Percentiles rank a stretch among this genome's conserved stretches.
Evolutionary conservation across 176 grass and related monocot species (phyloP).

Genomic region (Metroxylon sagu): DNA sequence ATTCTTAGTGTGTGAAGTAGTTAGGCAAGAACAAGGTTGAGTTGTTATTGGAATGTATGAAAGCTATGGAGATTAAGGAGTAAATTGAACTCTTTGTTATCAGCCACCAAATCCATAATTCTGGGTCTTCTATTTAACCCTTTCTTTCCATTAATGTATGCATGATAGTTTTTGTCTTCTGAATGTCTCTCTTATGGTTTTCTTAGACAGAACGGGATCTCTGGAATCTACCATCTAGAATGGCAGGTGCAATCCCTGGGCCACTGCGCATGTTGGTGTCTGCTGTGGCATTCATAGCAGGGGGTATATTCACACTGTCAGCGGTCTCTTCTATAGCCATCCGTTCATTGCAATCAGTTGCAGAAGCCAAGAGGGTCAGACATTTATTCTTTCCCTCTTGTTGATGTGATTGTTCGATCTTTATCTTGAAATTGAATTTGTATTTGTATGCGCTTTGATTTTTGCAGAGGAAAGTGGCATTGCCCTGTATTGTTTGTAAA

Average conservation of each 20-base stretch:
- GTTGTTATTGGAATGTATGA: too few species aligned
- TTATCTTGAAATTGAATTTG: not conserved
- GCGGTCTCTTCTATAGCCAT: constrained; percentile 44
- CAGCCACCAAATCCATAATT: too few species aligned
- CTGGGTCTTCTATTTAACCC: too few species aligned
- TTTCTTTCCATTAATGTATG: too few species aligned
- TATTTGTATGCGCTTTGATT: not conserved
- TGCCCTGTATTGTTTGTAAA: constrained; percentile 54
- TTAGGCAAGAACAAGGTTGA: too few species aligned
- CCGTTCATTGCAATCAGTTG: constrained; percentile 53
- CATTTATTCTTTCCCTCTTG: not conserved
- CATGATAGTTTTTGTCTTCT: too few species aligned
- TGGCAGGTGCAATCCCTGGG: constrained; percentile 25
- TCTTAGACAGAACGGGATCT: too few species aligned
- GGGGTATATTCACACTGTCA: constrained; percentile 53
- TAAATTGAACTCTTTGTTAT: too few species aligned
- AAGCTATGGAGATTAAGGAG: too few species aligned
- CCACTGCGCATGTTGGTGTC: constrained; percentile 43
- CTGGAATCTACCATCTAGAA: not conserved
- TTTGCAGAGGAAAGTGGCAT: constrained; percentile 55
- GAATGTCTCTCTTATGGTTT: too few species aligned
- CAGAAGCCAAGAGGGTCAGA: constrained; percentile 58
- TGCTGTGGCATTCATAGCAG: constrained; percentile 38
- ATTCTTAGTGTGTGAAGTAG: too few species aligned
- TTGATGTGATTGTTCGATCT: not conserved